A percentile compares a stretch with the other conserved stretches of the same genome.
Evolutionary conservation across 2,329 filamentous ascomycete genomes (phyloP).

Genomic region (Epichloe hybrida): DNA sequence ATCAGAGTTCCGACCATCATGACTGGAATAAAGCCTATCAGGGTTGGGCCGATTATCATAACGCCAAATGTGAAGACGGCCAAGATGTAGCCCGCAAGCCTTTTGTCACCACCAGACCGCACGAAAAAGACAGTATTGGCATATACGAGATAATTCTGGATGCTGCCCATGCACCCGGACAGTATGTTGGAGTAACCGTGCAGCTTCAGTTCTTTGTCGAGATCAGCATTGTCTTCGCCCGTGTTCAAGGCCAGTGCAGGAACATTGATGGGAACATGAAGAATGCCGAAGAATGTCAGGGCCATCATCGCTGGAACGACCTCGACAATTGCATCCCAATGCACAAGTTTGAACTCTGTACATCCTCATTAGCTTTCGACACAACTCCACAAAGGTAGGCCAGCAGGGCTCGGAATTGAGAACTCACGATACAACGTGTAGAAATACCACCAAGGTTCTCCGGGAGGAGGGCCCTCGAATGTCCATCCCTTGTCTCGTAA

Average conservation of each 20-base stretch:
- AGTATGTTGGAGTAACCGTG: slow-evolving; percentile 89
- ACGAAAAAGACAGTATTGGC: slow-evolving; percentile 98
- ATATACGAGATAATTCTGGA: slow-evolving; percentile 94
- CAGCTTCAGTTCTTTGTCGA: slow-evolving; percentile 82
- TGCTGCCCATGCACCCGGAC: slow-evolving; percentile 76
- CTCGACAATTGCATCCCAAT: slow-evolving; percentile 71
- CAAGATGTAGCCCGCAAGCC: slow-evolving; percentile 74
- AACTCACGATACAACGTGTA: slow-evolving; percentile 81
- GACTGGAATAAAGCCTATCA: slow-evolving; percentile 89
- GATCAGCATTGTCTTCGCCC: slow-evolving; percentile 81
- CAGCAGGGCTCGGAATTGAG: neutral
- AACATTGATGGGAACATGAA: slow-evolving; percentile 97
- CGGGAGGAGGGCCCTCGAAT: slow-evolving; percentile 71
- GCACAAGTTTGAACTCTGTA: slow-evolving; percentile 63
- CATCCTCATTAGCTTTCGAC: neutral
- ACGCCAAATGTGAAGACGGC: slow-evolving; percentile 68
- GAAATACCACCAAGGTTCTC: slow-evolving; percentile 93
- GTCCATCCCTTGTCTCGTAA: slow-evolving; percentile 75
- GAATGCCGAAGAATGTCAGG: slow-evolving; percentile 89
- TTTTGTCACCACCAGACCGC: slow-evolving; percentile 74
- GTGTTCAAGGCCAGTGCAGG: slow-evolving; percentile 82
- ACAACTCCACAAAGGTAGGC: neutral
- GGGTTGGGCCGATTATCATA: slow-evolving; percentile 70
- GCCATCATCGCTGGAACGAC: slow-evolving; percentile 92
- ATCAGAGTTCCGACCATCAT: slow-evolving; percentile 96